Conservation (phyloP, 495 filamentous ascomycete species). For the Penicillium longicatenatum region DNA sequence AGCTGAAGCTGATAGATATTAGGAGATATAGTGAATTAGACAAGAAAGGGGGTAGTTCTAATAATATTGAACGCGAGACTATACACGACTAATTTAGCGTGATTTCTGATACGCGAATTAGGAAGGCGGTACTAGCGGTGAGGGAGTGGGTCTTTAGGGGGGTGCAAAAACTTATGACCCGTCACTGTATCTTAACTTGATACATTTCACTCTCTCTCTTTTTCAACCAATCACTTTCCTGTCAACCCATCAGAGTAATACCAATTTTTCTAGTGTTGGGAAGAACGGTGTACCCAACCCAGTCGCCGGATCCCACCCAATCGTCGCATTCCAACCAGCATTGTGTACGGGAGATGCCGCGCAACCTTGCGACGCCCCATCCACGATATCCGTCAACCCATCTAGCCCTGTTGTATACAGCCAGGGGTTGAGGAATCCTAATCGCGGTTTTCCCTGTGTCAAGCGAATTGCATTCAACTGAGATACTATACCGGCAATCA, state of each 20-base stretch:
- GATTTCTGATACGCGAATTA: too few relatives aligned
- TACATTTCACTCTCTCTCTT: not conserved
- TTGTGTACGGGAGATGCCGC: constrained; percentile 44
- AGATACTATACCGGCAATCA: constrained; percentile 56
- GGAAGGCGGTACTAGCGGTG: too few relatives aligned
- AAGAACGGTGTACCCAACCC: constrained; percentile 32
- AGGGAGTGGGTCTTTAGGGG: too few relatives aligned
- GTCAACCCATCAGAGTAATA: not conserved
- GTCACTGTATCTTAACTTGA: not conserved
- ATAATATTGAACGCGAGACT: too few relatives aligned
- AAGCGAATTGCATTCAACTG: constrained; percentile 61
- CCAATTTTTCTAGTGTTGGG: not conserved
- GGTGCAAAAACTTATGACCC: too few relatives aligned
- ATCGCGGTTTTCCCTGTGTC: constrained; percentile 41
- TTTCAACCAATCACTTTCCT: too few relatives aligned
- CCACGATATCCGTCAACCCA: constrained; percentile 59
- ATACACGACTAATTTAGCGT: too few relatives aligned
- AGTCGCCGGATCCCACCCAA: constrained; percentile 41
- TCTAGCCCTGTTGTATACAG: constrained; percentile 51
- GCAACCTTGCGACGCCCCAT: constrained; percentile 57
- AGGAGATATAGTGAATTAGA: too few relatives aligned
- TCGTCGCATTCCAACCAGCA: constrained; percentile 49
- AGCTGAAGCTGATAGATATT: too few relatives aligned
- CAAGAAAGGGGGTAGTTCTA: too few relatives aligned
- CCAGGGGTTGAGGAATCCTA: constrained; percentile 69